These are phyloP conservation scores for Agaricus sinodeliciosus DNA, from an alignment of 768 basidiomycete species.

Conservation along the genomic window DNA sequence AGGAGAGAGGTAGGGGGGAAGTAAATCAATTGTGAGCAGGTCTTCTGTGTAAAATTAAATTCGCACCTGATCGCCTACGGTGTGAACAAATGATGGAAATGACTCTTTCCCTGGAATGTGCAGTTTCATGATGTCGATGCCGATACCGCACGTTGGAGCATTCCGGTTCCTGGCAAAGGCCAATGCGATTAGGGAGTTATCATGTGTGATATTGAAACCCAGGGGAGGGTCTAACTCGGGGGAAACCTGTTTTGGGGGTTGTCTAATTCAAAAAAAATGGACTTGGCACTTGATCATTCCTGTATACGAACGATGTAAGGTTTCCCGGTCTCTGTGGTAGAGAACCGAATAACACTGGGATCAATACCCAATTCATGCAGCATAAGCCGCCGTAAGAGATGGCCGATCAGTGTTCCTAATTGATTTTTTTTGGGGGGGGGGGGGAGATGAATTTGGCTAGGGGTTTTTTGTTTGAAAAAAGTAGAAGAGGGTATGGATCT, in stretches of 20 bases:
- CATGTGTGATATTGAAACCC: conserved; percentile 79
- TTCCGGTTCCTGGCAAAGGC: conserved; percentile 40
- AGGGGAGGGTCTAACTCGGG: conserved; percentile 45
- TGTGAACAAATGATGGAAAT: conserved; percentile 54
- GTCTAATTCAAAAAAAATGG: neutral
- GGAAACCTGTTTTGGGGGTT: conserved; percentile 29
- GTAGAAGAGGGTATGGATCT: conserved; percentile 16
- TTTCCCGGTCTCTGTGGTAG: conserved; percentile 58
- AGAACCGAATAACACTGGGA: conserved; percentile 42
- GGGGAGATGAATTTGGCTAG: neutral
- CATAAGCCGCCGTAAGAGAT: conserved; percentile 62
- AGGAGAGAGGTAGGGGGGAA: neutral
- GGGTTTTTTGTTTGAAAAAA: neutral
- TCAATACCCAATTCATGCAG: conserved; percentile 52
- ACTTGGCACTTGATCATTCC: neutral
- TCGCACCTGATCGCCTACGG: conserved; percentile 59
- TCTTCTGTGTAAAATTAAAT: neutral
- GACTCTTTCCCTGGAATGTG: conserved; percentile 52
- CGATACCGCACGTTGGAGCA: conserved; percentile 54
- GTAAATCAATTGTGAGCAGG: conserved; percentile 2
- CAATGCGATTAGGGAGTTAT: conserved; percentile 67
- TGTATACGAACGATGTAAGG: conserved; percentile 60
- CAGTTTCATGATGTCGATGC: conserved; percentile 80
- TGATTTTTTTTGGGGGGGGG: neutral
- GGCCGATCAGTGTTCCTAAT: conserved; percentile 70